Percentiles rank a stretch among this genome's conserved stretches.
Conservation (phyloP, 352 stramenopile species). For the Phytophthora lateralis region DNA sequence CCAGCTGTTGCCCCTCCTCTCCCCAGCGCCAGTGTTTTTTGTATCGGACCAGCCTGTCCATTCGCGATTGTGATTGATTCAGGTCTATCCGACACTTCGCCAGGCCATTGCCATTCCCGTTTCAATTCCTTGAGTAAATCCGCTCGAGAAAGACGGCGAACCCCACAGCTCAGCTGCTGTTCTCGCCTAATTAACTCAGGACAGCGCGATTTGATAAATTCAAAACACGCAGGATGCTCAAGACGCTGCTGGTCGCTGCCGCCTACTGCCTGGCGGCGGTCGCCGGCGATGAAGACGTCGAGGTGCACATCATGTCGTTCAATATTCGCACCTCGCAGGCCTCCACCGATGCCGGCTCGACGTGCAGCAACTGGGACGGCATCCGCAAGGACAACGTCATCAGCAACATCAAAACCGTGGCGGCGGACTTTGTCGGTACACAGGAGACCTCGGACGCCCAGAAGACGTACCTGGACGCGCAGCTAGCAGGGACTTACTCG, state of each 20-base stretch:
- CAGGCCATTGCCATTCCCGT: conserved; percentile 16
- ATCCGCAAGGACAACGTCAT: conserved; percentile 70
- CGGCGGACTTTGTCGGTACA: conserved; percentile 77
- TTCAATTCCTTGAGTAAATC: conserved; percentile 20
- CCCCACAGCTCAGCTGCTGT: neutral
- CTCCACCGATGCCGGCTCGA: conserved; percentile 37
- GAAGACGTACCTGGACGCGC: conserved; percentile 59
- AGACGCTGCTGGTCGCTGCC: conserved; percentile 28
- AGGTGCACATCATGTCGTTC: conserved; percentile 76
- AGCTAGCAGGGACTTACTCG: conserved; percentile 60
- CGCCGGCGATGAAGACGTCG: conserved; percentile 42
- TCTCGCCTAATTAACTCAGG: neutral
- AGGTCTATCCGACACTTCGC: conserved; percentile 24
- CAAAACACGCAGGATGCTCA: conserved; percentile 17
- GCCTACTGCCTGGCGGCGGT: conserved; percentile 21
- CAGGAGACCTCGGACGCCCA: conserved; percentile 84
- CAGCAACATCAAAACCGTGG: conserved; percentile 54
- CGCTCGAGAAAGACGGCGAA: conserved; percentile 6
- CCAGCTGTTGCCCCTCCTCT: conserved; percentile 28
- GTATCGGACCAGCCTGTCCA: conserved; percentile 25
- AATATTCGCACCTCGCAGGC: conserved; percentile 80
- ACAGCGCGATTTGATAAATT: conserved; percentile 14
- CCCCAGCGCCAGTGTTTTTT: conserved; percentile 27
- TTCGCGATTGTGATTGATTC: conserved; percentile 17
- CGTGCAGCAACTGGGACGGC: conserved; percentile 69